phyloP scores from a whole-genome alignment of 2,329 filamentous ascomycete species.

The Aspergillus ustus region DNA sequence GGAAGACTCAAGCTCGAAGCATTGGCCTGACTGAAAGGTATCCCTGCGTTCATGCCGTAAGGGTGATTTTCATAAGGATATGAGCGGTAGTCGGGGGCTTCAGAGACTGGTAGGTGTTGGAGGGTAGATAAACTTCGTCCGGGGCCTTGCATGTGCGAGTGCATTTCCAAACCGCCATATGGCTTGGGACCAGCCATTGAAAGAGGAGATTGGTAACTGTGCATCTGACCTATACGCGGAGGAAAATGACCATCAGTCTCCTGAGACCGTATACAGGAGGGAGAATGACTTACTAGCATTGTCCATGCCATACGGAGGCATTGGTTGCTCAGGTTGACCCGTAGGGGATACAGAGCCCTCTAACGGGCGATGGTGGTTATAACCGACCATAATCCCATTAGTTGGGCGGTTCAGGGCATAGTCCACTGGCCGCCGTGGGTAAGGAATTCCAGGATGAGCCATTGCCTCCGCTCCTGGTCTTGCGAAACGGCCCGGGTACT shows the following conservation, averaged over 20 bases:
- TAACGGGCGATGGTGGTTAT: constrained; percentile 35
- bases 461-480: constrained; percentile 31
- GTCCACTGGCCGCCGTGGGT: constrained; percentile 35
- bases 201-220: constrained; percentile 33
- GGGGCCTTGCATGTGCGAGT: constrained; percentile 31
- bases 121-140: constrained; percentile 35
- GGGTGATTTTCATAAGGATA: constrained; percentile 36
- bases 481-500: constrained; percentile 34
- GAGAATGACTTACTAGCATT: constrained; percentile 30
- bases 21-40: constrained; percentile 40
- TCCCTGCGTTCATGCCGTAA: constrained; percentile 31
- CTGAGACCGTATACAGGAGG: neutral
- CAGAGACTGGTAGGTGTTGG: constrained; percentile 38
- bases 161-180: constrained; percentile 32
- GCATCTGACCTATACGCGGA: constrained; percentile 34
- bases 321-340: constrained; percentile 31
- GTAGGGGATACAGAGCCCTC: constrained; percentile 42
- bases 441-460: constrained; percentile 31
- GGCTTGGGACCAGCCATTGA: constrained; percentile 33
- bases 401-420: constrained; percentile 33
- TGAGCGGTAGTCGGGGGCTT: constrained; percentile 41
- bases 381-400: constrained; percentile 33
- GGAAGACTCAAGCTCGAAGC: constrained; percentile 43
- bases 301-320: constrained; percentile 34
- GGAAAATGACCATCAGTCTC: neutral